Evolutionary conservation across 345 rosid genomes (phyloP), one percentile per base, ranked within the genome.

Genomic region (rapeseed (Brassica napus)): DNA sequence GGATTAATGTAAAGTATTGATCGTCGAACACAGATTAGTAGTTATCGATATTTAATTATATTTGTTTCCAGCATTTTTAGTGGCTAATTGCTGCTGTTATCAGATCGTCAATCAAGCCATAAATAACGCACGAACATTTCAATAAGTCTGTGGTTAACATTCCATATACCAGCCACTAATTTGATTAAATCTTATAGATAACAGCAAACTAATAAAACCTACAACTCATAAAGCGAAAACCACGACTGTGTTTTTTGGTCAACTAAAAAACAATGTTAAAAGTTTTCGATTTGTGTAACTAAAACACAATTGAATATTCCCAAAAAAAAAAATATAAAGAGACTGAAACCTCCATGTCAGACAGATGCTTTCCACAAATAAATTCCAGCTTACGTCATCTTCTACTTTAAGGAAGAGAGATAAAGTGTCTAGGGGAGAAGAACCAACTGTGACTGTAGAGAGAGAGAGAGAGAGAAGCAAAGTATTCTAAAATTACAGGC

Each of bases 361-460:
- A n/a, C 2, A 79, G 77, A 73, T 69, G 55, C 39, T 79, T 79
- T 39, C 72, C 30, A 0, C 42, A 79, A 66, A 30, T 65, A 78
- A 65, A 72, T 42, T 44, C 4, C 2, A 73, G 12, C 4, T 1
- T 35, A 67, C 69, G 78, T 79, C 74, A 78, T 31, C 61, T 52
- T 9, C 58, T 32, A 8, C 61, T 2, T 10, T 5, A 34, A 49
- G 23, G 15, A 71, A 73, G 24, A 71, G 73, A 72, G 47, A 77
- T 12, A 71, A 12, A 57, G 68, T 35, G 75, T 68, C 79, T 68
- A 80, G 79, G 83, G 83, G 83, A 74, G 83, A 69, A 80, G 83
- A 74, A 80, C 79, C 83, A 74, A 54, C 21, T 42, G 61, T 74
- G 65, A 60, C 52, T 58, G 31, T 68, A 28, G 34, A 62, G 5